Conservation (phyloP, 768 basidiomycete genomes). For the Hysterangium stoloniferum region DNA sequence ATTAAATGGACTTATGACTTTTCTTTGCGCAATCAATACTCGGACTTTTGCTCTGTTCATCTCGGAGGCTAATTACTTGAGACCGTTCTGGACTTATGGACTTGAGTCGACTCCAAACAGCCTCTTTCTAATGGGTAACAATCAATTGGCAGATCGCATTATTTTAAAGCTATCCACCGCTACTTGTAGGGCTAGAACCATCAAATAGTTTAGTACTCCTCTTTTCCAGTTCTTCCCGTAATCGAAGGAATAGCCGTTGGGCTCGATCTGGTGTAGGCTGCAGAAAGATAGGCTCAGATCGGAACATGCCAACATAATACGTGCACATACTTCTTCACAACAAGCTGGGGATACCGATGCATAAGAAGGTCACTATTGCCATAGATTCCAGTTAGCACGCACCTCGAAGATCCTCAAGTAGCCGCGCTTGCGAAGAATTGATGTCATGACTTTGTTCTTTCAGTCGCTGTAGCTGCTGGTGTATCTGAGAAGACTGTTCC, state of each 20-base stretch:
- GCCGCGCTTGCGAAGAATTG: slow-evolving; percentile 9
- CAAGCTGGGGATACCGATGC: slow-evolving; percentile 34
- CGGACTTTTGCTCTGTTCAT: not conserved
- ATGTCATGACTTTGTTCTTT: slow-evolving; percentile 49
- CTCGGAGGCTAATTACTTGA: no score
- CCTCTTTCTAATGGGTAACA: not conserved
- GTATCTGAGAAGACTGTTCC: slow-evolving; percentile 38
- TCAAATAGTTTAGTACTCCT: slow-evolving; percentile 36
- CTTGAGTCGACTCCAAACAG: no score
- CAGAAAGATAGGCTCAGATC: slow-evolving; percentile 14
- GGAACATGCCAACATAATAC: not conserved
- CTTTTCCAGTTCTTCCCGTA: slow-evolving; percentile 79
- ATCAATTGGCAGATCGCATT: not conserved
- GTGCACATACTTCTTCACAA: slow-evolving; percentile 70
- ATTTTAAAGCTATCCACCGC: slow-evolving; percentile 4
- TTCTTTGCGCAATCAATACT: not conserved
- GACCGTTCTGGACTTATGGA: no score
- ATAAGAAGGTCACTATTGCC: not conserved
- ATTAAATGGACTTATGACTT: not conserved
- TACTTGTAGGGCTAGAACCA: not conserved
- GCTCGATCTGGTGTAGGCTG: slow-evolving; percentile 80
- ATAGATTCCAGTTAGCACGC: not conserved
- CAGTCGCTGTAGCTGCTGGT: slow-evolving; percentile 68
- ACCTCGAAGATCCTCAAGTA: slow-evolving; percentile 11
- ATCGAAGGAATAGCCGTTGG: slow-evolving; percentile 69